Evolutionary conservation across 768 basidiomycete species (phyloP), one percentile per base, ranked within the genome.

Genomic region (Mycena amicta): DNA sequence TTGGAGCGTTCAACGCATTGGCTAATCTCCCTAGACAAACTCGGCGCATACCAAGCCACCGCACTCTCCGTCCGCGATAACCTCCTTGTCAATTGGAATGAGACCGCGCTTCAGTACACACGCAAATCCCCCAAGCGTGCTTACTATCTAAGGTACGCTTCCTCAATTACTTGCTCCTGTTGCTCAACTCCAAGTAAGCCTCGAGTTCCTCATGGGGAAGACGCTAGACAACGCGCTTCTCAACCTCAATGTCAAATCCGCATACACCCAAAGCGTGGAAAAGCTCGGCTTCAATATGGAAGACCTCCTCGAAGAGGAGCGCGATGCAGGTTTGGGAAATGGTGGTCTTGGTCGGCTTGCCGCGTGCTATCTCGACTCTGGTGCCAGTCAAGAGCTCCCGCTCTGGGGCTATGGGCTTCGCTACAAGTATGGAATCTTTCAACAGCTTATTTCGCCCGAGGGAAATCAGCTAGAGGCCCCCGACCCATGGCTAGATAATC

Each of bases 371-470:
- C 85, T 97, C 52, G 95, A 98, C 69, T 93, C 91, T n/a, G 85
- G 87, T 23, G 88, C 95, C 3, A 61, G 46, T 20, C 69, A 83
- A 68, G 89, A 95, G 72, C 82, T 98, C 3, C 96, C 96, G 0
- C 83, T 93, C 23, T 98, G 95, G 94, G 96, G 96, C 45, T 98
- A 98, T 67, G 95, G 95, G 41, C 74, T 97, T 57, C 78, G 95
- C 43, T 96, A 94, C 82, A 87, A 92, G 47, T 95, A 94, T 67
- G 95, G 95, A 54, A 97, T 98, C 77, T 98, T 99, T 84, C 90
- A 95, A 74, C 88, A 92, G 74, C 83, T 94, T 60, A 93, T 98
- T 70, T 89, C 86, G 16, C 88, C 89, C 1, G 86, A 90, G 56
- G 92, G 92, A 13, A 80, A 88, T 45, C 92, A 93, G 68, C 84